phyloP scores from a whole-genome alignment of 176 grass and related monocot species.

The Pharus latifolius region DNA sequence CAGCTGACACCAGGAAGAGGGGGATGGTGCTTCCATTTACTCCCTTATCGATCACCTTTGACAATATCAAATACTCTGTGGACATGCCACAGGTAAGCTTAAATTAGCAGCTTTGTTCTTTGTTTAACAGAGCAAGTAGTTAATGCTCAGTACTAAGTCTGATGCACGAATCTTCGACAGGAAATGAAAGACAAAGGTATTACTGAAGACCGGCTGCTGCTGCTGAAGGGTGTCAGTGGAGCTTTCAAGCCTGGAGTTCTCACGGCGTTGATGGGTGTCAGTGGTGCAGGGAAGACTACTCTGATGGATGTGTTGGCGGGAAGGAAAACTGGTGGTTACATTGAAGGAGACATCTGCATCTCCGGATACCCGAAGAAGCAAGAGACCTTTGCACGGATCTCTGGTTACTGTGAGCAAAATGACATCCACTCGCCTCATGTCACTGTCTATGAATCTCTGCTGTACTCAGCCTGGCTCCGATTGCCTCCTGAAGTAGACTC shows the following conservation, averaged over 20 bases:
- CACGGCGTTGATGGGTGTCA: constrained; percentile 90
- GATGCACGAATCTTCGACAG: constrained; percentile 22
- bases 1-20: constrained; percentile 39
- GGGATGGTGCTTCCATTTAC: constrained; percentile 90
- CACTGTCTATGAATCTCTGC: constrained; percentile 83
- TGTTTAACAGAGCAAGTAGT: background rate
- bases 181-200: constrained; percentile 85
- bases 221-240: constrained; percentile 81
- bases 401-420: constrained; percentile 94
- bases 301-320: constrained; percentile 93
- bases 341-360: constrained; percentile 77
- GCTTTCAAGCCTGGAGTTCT: constrained; percentile 93
- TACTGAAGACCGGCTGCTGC: constrained; percentile 49
- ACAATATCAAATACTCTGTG: constrained; percentile 74
- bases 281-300: constrained; percentile 88
- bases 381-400: constrained; percentile 85
- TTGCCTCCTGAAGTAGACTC: constrained; percentile 57
- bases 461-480: constrained; percentile 96
- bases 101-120: background rate
- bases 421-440: constrained; percentile 96
- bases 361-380: constrained; percentile 96
- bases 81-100: constrained; percentile 82
- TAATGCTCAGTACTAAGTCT: constrained; percentile 5
- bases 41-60: constrained; percentile 69
- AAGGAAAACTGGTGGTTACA: constrained; percentile 81